Evolutionary conservation across 371 early-diverging fungal genomes (phyloP).

Genomic region (Dichotomocladium elegans): DNA sequence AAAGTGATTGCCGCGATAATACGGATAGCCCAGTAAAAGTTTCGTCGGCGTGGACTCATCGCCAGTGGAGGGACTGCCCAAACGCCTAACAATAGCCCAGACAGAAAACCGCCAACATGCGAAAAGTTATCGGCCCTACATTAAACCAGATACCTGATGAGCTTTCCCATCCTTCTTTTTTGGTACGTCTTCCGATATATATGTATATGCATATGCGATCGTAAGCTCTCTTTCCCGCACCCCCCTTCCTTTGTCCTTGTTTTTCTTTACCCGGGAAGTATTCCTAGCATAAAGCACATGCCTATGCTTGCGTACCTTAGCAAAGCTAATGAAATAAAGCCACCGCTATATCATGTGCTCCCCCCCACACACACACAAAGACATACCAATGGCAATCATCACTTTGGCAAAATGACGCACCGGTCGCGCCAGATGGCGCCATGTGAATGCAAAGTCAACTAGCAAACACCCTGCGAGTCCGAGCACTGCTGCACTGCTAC

Average conservation of each 20-base stretch:
- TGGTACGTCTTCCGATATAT: slow-evolving; percentile 9
- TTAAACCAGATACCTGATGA: neutral
- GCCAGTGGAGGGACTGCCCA: slow-evolving; percentile 32
- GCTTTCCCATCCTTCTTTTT: neutral
- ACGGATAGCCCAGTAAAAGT: neutral
- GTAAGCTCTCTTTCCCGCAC: no score
- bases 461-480: slow-evolving; percentile 66
- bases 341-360: neutral
- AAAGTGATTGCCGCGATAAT: neutral
- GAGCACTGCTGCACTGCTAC: slow-evolving; percentile 70
- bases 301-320: neutral
- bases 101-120: slow-evolving; percentile 65
- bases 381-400: slow-evolving; percentile 13
- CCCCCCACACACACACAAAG: no score
- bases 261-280: slow-evolving; percentile 59
- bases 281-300: slow-evolving; percentile 57
- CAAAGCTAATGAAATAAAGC: neutral
- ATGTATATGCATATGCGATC: slow-evolving; percentile 27
- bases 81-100: slow-evolving; percentile 43
- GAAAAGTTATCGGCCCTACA: slow-evolving; percentile 44
- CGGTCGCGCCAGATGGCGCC: slow-evolving; percentile 60
- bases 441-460: slow-evolving; percentile 67
- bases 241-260: no score
- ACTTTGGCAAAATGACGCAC: slow-evolving; percentile 56
- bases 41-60: neutral